phyloP scores from a whole-genome alignment of 139 green algal genomes.

The Gonium pectorale region DNA sequence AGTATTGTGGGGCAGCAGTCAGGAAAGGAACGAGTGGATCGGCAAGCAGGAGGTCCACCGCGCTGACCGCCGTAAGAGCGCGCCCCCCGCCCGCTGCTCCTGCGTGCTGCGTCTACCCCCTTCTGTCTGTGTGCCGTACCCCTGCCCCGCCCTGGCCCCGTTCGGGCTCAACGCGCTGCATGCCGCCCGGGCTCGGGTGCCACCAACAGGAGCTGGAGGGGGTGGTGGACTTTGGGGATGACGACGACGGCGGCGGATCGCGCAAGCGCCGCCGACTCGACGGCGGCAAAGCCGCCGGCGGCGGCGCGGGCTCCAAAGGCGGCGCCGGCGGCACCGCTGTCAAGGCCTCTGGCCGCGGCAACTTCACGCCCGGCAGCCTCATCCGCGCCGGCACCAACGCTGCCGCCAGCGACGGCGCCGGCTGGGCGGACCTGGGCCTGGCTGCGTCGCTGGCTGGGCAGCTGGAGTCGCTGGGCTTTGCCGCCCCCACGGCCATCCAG shows the following conservation, averaged over 20 bases:
- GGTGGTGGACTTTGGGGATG: constrained; percentile 25
- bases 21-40: no score
- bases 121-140: no score
- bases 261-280: constrained; percentile 34
- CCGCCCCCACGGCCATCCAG: constrained; percentile 77
- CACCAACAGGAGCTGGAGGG: constrained; percentile 16
- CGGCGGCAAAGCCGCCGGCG: neutral
- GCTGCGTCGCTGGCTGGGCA: constrained; percentile 54
- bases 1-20: no score
- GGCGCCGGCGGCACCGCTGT: neutral
- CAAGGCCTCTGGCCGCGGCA: constrained; percentile 28
- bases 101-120: no score
- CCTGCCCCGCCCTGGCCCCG: no score
- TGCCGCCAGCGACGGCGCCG: constrained; percentile 1
- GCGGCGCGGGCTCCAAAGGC: neutral
- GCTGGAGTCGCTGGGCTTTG: constrained; percentile 74
- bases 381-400: neutral
- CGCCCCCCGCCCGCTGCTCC: no score
- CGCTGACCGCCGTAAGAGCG: no score
- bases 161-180: no score
- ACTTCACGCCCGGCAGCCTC: constrained; percentile 3
- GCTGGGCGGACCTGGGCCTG: constrained; percentile 65
- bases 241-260: constrained; percentile 3
- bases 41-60: no score
- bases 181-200: neutral